Evolutionary conservation across 768 basidiomycete species (phyloP).

Genomic region (Tricholoma hemisulphureum): DNA sequence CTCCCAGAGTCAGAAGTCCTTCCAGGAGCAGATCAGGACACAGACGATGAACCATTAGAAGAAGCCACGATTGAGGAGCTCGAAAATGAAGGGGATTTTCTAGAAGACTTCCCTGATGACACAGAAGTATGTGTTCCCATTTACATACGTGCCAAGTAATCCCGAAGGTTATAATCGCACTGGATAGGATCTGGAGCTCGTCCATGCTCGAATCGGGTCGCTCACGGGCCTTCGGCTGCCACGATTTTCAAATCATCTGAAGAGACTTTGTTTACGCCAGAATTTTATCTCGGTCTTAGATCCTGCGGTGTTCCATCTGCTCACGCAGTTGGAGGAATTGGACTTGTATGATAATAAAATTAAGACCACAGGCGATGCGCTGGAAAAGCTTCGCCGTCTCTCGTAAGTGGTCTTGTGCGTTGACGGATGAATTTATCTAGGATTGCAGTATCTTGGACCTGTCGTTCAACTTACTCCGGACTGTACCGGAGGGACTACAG

Average conservation of each 20-base stretch:
- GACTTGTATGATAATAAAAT: constrained; percentile 97
- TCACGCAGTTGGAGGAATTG: constrained; percentile 78
- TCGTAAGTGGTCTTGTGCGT: constrained; percentile 41
- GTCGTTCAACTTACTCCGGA: constrained; percentile 88
- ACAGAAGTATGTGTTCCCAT: constrained; percentile 59
- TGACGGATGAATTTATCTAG: background rate
- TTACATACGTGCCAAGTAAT: constrained; percentile 3
- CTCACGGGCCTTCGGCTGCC: constrained; percentile 65
- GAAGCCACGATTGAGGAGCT: constrained; percentile 39
- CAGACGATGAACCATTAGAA: constrained; percentile 44
- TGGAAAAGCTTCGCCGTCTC: constrained; percentile 56
- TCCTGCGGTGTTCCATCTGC: constrained; percentile 62
- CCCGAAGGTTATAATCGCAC: constrained; percentile 5
- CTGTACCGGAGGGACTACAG: constrained; percentile 61
- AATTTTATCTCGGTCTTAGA: constrained; percentile 77
- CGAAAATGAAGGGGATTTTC: constrained; percentile 65
- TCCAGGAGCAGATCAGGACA: constrained; percentile 33
- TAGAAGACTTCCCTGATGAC: constrained; percentile 80
- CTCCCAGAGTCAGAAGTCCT: constrained; percentile 40
- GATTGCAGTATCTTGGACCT: constrained; percentile 76
- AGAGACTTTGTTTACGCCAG: constrained; percentile 80
- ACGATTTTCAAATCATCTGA: constrained; percentile 69
- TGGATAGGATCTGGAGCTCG: constrained; percentile 78
- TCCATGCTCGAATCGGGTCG: constrained; percentile 74
- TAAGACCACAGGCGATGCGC: constrained; percentile 65